Evolutionary conservation across 495 filamentous ascomycete species (phyloP).

Genomic region (Choiromyces venosus): DNA sequence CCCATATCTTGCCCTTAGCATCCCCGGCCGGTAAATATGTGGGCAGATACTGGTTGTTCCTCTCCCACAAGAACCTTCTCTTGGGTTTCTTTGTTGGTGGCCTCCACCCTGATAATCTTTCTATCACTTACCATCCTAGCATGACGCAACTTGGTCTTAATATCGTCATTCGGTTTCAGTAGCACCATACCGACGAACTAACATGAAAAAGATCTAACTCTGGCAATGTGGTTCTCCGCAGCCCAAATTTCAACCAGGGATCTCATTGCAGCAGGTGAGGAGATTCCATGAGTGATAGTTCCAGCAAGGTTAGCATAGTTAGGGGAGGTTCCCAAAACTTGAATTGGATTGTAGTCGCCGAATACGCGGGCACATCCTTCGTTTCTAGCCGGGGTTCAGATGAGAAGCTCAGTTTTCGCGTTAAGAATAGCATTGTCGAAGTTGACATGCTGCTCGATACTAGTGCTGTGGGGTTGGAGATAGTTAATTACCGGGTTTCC

Average conservation of each 20-base stretch:
- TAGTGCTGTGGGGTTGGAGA: conserved; percentile 81
- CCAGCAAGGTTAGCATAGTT: conserved; percentile 89
- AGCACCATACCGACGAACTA: conserved; percentile 97
- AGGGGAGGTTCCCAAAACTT: conserved; percentile 95
- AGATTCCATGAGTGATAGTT: conserved; percentile 98
- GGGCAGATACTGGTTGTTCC: conserved; percentile 90
- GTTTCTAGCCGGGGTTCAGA: conserved; percentile 91
- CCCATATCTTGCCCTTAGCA: conserved; percentile 99
- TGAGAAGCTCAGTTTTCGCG: conserved; percentile 77
- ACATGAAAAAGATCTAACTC: conserved; percentile 92
- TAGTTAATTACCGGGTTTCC: conserved; percentile 97
- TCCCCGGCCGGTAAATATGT: conserved; percentile 96
- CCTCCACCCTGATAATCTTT: conserved; percentile 98
- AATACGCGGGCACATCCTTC: conserved; percentile 96
- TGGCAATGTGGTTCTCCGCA: conserved; percentile 94
- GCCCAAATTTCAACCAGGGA: conserved; percentile 98
- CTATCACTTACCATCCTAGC: conserved; percentile 96
- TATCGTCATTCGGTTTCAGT: conserved; percentile 88
- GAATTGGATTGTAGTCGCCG: conserved; percentile 96
- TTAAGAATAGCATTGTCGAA: conserved; percentile 97
- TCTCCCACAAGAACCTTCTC: conserved; percentile 92
- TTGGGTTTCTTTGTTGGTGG: too few relatives aligned
- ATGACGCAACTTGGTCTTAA: conserved; percentile 88
- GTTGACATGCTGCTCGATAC: conserved; percentile 91
- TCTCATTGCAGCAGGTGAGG: conserved; percentile 93